phyloP scores from a whole-genome alignment of 805 yeast species.

The Metschnikowia lachancei region DNA sequence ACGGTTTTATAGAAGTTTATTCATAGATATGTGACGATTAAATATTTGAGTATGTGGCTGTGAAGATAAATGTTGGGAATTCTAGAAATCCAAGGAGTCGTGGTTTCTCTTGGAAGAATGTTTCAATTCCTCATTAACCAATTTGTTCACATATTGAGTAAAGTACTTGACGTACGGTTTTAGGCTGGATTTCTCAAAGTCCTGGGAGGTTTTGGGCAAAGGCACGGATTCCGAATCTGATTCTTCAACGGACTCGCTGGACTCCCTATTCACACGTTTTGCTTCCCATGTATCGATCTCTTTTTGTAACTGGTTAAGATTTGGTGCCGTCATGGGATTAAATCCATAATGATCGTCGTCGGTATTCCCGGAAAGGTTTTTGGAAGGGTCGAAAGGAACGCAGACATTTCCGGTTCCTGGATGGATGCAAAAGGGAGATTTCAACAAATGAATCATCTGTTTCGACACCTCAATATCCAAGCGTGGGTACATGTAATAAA shows the following conservation, averaged over 20 bases:
- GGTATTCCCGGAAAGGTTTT: conserved; percentile 31
- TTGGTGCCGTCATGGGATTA: conserved; percentile 80
- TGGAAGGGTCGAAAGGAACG: conserved; percentile 70
- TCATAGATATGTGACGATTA: neutral
- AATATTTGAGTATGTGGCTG: conserved; percentile 21
- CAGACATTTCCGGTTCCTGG: conserved; percentile 95
- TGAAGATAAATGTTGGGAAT: no score
- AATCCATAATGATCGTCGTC: conserved; percentile 52
- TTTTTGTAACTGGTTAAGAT: conserved; percentile 56
- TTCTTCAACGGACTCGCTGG: conserved; percentile 25
- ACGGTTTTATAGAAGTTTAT: neutral
- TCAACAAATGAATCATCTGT: conserved; percentile 85
- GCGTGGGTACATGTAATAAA: conserved; percentile 83
- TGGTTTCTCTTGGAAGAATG: conserved; percentile 26
- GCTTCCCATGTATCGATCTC: conserved; percentile 57
- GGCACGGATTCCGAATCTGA: conserved; percentile 21
- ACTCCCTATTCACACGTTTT: conserved; percentile 29
- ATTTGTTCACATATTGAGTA: conserved; percentile 54
- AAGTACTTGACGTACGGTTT: conserved; percentile 70
- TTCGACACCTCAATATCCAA: conserved; percentile 90
- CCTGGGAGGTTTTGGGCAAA: conserved; percentile 27
- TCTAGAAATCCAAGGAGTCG: conserved; percentile 33
- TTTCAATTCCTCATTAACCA: conserved; percentile 54
- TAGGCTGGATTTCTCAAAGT: conserved; percentile 65
- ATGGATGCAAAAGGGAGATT: conserved; percentile 95